phyloP scores from a whole-genome alignment of 1,139 yeast genomes.

The Groenewaldozyma auringiensis region DNA sequence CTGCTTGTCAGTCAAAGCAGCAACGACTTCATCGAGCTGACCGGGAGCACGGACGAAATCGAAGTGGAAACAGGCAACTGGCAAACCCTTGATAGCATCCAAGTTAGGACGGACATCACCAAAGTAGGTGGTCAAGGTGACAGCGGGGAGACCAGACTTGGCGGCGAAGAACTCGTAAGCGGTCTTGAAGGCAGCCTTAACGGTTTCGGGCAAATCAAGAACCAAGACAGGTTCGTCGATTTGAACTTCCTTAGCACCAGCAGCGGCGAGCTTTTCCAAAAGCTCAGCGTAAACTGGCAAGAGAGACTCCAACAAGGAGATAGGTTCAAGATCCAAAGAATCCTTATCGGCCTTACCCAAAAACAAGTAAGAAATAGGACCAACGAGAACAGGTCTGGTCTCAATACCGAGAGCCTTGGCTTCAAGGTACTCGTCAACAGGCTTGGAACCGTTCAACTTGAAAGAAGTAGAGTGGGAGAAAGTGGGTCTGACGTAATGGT shows the following conservation, averaged over 20 bases:
- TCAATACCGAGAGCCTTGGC: conserved; percentile 93
- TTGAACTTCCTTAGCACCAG: conserved; percentile 95
- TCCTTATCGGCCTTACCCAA: conserved; percentile 99
- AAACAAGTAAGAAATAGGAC: conserved; percentile 91
- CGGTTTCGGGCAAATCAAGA: conserved; percentile 79
- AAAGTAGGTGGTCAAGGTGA: conserved; percentile 84
- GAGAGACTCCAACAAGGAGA: conserved; percentile 76
- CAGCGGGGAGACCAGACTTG: conserved; percentile 63
- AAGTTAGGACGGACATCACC: conserved; percentile 98
- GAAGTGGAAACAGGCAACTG: conserved; percentile 93
- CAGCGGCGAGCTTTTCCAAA: conserved; percentile 76
- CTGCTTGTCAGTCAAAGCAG: conserved; percentile 60
- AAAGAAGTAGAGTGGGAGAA: conserved; percentile 91
- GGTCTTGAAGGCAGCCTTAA: conserved; percentile 76
- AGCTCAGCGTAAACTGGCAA: conserved; percentile 89
- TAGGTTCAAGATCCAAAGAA: conserved; percentile 90
- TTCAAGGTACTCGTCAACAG: conserved; percentile 95
- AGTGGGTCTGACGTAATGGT: conserved; percentile 99
- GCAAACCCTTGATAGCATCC: conserved; percentile 76
- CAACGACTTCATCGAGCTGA: conserved; percentile 79
- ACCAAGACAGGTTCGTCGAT: conserved; percentile 97
- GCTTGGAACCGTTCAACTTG: conserved; percentile 94
- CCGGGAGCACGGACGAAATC: conserved; percentile 96
- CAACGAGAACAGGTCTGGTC: conserved; percentile 95
- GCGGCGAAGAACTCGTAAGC: conserved; percentile 69